Base-by-base conservation (phyloP, 768 basidiomycete species). In the Gloeostereum incarnatum region DNA sequence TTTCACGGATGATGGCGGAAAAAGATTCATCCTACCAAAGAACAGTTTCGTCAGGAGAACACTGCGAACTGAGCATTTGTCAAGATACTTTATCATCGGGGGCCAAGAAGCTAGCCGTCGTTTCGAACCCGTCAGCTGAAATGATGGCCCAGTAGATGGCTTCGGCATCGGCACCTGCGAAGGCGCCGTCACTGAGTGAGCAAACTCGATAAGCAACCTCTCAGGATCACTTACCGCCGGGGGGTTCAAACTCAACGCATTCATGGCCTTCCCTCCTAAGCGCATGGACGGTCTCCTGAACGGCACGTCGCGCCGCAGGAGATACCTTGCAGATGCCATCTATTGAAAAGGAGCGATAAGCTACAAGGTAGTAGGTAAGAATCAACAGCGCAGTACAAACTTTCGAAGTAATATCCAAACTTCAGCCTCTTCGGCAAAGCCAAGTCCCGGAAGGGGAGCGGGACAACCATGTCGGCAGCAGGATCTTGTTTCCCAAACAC, bases 361-460 rank as follows among this genome's bases (percentile, higher is more conserved):
- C 10, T 56, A 30, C 36, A 47, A 51, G 6, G 51, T 45, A 29
- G 51, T 47, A 19, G 45, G 31, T 33, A 42, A 34, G 36, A 36
- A 26, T 19, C 47, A 46, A 38, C 33, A 43, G 10, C 35, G 38
- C 40, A 45, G 46, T 38, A 42, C 57, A 27, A 45, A 69, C 81
- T 80, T 38, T 69, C 61, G 30, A 66, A 68, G 49, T 81, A 89
- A 51, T 81, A 91, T 3, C 86, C 89, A 46, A 92, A 78, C 42
- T 68, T 70, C 25, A 89, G 62, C 52, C 73, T 84, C 30, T 53
- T 39, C 3, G 75, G 66, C 23, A 87, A 49, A 23, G 64, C 49
- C 1, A 71, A 60, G 2, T 78, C 68, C 21, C 75, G 66, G 54
- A 75, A 91, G 5, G 76, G 77, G 21, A 86, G 18, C 1, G 84